Evolutionary conservation across 176 grass and related monocot species (phyloP), one percentile per base, ranked within the genome.

Genomic region (Phoenix roebelenii): DNA sequence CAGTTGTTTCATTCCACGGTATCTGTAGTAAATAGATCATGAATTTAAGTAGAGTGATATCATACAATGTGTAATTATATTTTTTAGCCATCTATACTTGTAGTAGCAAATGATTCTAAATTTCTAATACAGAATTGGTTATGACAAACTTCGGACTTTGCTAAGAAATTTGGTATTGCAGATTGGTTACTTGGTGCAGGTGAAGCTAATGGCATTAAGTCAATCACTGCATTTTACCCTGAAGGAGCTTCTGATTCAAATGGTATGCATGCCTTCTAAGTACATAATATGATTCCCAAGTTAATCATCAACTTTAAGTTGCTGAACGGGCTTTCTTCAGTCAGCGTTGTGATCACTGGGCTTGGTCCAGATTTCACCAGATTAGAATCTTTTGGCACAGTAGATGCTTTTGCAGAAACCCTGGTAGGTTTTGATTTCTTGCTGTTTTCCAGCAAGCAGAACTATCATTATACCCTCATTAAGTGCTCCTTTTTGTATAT

Each of bases 361-460:
- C 66, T 97, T 59, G 85, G 83, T 69, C 92, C 87, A n/a, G 92
- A 97, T 78, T 97, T 91, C 80, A 97, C 92, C 65, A 97, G 80
- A 72, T 72, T 91, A 49, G 82, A 83, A 52, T 97, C 92, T 26
- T 97, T 97, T 51, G 92, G 92, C 57, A 72, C 63, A 19, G 92
- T 91, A 26, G 87, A 97, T 57, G 78, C 79, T 51, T 97, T 97
- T 72, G 92, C 92, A 3, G 92, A 97, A 70, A 87, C 5, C 39
- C 50, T 97, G 83, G 92, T 96, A 65, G 5, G n/a, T 28, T 22
- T 22, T 23, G 26, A 67, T 24, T 57, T 66, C 7, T 14, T 12
- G 35, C 1, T 14, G 35, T 44, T 44, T 44, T 44, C 1, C 9
- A 44, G 35, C 0, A 14, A 44, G 10, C 35, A 44, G 35, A 44